Conservation (phyloP, 805 yeast species). For the Candida tibetensis region DNA sequence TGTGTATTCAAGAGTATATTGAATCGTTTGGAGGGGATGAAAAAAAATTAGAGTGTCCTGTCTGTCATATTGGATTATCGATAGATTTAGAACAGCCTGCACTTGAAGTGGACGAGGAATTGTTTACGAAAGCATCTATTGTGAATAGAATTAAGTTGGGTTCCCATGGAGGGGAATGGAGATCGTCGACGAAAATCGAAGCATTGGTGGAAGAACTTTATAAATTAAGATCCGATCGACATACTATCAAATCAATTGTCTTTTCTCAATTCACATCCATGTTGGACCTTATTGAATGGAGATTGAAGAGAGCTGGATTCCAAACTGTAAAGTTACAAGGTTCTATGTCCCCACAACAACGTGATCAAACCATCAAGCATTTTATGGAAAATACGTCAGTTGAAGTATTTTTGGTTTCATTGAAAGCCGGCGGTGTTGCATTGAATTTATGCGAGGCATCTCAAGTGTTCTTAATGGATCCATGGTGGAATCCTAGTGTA, state of each 20-base stretch:
- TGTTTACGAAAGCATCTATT: slow-evolving; percentile 64
- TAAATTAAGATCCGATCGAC: slow-evolving; percentile 77
- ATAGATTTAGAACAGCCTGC: slow-evolving; percentile 90
- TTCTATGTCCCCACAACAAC: slow-evolving; percentile 92
- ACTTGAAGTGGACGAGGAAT: slow-evolving; percentile 61
- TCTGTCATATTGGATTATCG: slow-evolving; percentile 89
- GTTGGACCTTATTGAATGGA: slow-evolving; percentile 95
- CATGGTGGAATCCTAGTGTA: slow-evolving; percentile 99
- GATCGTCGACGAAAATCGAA: slow-evolving; percentile 93
- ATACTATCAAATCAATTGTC: slow-evolving; percentile 92
- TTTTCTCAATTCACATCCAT: slow-evolving; percentile 96
- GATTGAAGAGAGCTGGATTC: slow-evolving; percentile 91
- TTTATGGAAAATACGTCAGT: slow-evolving; percentile 92
- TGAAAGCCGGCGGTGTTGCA: slow-evolving; percentile 99
- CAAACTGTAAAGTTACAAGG: slow-evolving; percentile 93
- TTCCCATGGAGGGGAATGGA: slow-evolving; percentile 70
- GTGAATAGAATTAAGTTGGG: slow-evolving; percentile 86
- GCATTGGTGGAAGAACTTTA: slow-evolving; percentile 93
- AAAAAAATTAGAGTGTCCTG: slow-evolving; percentile 79
- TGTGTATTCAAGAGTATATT: slow-evolving; percentile 87
- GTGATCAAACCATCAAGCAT: slow-evolving; percentile 86
- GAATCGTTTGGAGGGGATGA: slow-evolving; percentile 71
- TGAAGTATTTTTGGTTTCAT: slow-evolving; percentile 89
- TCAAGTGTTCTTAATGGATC: slow-evolving; percentile 92
- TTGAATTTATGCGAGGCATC: slow-evolving; percentile 94